Evolutionary conservation across 179 eudicot species (phyloP).

Genomic region (Carnegiea gigantea): DNA sequence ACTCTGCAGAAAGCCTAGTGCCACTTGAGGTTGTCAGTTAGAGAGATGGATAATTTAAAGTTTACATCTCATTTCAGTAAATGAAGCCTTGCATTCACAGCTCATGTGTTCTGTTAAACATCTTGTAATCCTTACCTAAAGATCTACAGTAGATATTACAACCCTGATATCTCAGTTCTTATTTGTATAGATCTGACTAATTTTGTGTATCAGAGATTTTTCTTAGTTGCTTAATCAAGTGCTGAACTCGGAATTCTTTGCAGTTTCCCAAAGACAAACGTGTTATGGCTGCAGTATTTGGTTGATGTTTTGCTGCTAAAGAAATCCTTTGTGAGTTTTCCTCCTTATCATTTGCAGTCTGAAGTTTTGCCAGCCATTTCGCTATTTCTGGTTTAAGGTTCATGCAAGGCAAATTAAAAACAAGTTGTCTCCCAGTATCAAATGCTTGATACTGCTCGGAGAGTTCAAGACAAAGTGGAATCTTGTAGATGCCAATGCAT

Average conservation of each 20-base stretch:
- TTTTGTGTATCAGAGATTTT: background rate
- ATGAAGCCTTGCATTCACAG: too few relatives aligned
- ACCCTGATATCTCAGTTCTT: too few relatives aligned
- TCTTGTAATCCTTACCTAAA: too few relatives aligned
- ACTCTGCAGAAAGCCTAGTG: too few relatives aligned
- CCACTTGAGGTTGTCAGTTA: too few relatives aligned
- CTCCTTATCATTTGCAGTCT: background rate
- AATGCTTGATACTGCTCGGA: background rate
- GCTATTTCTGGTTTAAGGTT: background rate
- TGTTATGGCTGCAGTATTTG: slow-evolving; percentile 90
- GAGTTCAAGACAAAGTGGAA: background rate
- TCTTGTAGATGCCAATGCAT: background rate
- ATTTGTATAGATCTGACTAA: background rate
- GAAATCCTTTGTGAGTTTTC: slow-evolving; percentile 76
- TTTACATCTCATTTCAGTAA: background rate
- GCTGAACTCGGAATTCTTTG: slow-evolving; percentile 20
- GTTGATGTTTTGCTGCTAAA: slow-evolving; percentile 72
- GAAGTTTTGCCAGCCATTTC: background rate
- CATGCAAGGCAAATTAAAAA: background rate
- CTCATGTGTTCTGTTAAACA: too few relatives aligned
- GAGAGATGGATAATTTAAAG: background rate
- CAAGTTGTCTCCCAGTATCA: background rate
- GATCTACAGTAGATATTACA: too few relatives aligned
- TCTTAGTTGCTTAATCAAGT: background rate
- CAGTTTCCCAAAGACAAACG: slow-evolving; percentile 96